Conservation (phyloP, 2,329 filamentous ascomycete genomes). For the Septoria linicola region DNA sequence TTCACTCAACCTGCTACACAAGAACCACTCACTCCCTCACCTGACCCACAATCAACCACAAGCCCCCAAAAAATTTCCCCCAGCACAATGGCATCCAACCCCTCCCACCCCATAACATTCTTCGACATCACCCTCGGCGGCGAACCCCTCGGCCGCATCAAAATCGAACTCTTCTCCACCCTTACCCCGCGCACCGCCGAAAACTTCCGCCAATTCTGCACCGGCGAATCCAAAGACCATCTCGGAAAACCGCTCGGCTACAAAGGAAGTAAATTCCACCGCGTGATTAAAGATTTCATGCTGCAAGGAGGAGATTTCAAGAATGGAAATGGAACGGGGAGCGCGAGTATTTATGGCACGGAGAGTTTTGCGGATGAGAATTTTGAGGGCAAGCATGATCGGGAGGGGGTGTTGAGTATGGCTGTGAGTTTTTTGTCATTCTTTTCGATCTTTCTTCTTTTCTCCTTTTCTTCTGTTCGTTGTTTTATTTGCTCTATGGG, state of each 20-base stretch:
- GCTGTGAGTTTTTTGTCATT: conserved; percentile 57
- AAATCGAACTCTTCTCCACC: conserved; percentile 86
- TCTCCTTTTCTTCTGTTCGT: too few species aligned
- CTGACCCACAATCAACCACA: conserved; percentile 3
- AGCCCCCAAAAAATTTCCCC: conserved; percentile 17
- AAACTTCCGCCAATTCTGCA: conserved; percentile 97
- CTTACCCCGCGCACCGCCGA: conserved; percentile 77
- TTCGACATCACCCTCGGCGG: conserved; percentile 80
- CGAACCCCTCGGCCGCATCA: conserved; percentile 80
- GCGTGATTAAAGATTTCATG: conserved; percentile 96
- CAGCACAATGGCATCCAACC: too few species aligned
- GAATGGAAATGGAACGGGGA: conserved; percentile 88
- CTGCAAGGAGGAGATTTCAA: conserved; percentile 95
- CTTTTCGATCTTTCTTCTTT: too few species aligned
- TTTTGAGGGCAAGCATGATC: conserved; percentile 75
- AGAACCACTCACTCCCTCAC: too few species aligned
- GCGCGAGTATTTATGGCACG: conserved; percentile 79
- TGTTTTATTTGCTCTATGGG: too few species aligned
- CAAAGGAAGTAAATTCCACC: conserved; percentile 91
- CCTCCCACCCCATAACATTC: conserved; percentile 64
- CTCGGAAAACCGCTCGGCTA: conserved; percentile 83
- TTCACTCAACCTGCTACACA: too few species aligned
- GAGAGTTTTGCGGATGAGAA: conserved; percentile 88
- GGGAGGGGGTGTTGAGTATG: conserved; percentile 84
- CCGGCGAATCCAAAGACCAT: conserved; percentile 80